Conservation (phyloP, 495 filamentous ascomycete genomes). For the Platismatia glauca region DNA sequence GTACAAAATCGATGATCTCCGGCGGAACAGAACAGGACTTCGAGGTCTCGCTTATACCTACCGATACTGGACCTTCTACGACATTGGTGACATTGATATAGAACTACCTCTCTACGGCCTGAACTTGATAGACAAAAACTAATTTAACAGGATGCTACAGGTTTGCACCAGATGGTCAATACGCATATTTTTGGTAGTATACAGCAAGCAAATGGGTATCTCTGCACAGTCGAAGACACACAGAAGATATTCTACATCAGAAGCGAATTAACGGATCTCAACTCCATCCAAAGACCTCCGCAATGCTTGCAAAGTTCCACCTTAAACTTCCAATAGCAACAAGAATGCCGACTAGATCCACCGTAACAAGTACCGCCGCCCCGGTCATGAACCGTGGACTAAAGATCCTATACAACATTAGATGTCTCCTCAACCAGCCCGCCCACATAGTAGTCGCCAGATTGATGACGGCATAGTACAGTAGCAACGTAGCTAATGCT, state of each 20-base stretch:
- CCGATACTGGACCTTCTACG: background rate
- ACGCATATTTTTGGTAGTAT: background rate
- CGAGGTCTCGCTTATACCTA: slow-evolving; percentile 3
- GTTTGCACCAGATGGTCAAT: background rate
- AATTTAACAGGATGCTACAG: background rate
- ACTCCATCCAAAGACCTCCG: slow-evolving; percentile 81
- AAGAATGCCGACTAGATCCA: slow-evolving; percentile 63
- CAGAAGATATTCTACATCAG: background rate
- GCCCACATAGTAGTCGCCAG: slow-evolving; percentile 84
- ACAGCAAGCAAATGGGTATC: background rate
- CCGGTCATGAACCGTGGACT: slow-evolving; percentile 83
- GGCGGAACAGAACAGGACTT: background rate
- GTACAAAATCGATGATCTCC: background rate
- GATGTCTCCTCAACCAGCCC: slow-evolving; percentile 72
- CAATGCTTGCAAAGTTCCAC: slow-evolving; percentile 64
- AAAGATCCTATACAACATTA: slow-evolving; percentile 98
- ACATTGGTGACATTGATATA: background rate
- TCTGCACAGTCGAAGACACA: background rate
- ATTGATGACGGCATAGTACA: slow-evolving; percentile 72
- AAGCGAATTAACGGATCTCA: slow-evolving; percentile 17
- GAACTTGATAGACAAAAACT: background rate
- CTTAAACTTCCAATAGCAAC: slow-evolving; percentile 63
- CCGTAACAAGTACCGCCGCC: slow-evolving; percentile 57
- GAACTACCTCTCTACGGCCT: background rate
- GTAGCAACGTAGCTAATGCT: slow-evolving; percentile 60